Percentiles rank a stretch among this genome's conserved stretches.
These are phyloP conservation scores for Kluyveromyces wickerhamii DNA, from an alignment of 805 yeast genomes.

Conservation along the genomic window DNA sequence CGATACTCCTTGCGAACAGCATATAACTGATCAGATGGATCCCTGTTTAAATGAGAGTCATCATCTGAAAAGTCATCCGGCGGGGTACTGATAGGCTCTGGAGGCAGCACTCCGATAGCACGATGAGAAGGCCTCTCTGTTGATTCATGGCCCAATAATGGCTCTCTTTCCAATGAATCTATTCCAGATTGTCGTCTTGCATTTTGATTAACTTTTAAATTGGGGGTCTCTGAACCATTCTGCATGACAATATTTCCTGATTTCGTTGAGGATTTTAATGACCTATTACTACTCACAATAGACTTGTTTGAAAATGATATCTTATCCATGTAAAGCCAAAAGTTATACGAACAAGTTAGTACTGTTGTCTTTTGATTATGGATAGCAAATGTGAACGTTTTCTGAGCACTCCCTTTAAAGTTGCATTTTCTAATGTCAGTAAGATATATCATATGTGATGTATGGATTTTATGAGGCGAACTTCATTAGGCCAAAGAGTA, in stretches of 20 bases:
- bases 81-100: constrained; percentile 4
- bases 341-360: too few relatives aligned
- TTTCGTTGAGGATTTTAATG: constrained; percentile 11
- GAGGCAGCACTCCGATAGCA: constrained; percentile 12
- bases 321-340: constrained; percentile 3
- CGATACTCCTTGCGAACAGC: constrained; percentile 19
- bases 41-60: constrained; percentile 10
- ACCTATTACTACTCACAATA: constrained; percentile 12
- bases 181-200: background rate
- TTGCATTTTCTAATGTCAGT: too few relatives aligned
- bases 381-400: too few relatives aligned
- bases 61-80: constrained; percentile 8
- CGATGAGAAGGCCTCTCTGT: constrained; percentile 14
- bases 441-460: too few relatives aligned
- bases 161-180: constrained; percentile 5
- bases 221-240: constrained; percentile 6
- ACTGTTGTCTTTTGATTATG: too few relatives aligned
- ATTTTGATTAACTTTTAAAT: background rate
- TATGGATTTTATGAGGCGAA: too few relatives aligned
- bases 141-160: constrained; percentile 7
- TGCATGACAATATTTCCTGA: constrained; percentile 6
- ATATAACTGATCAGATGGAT: constrained; percentile 8
- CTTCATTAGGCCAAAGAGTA: too few relatives aligned
- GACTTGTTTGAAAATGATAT: constrained; percentile 11
- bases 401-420: too few relatives aligned